phyloP scores from a whole-genome alignment of 2,329 filamentous ascomycete genomes.

The Furcasterigmium sp. region DNA sequence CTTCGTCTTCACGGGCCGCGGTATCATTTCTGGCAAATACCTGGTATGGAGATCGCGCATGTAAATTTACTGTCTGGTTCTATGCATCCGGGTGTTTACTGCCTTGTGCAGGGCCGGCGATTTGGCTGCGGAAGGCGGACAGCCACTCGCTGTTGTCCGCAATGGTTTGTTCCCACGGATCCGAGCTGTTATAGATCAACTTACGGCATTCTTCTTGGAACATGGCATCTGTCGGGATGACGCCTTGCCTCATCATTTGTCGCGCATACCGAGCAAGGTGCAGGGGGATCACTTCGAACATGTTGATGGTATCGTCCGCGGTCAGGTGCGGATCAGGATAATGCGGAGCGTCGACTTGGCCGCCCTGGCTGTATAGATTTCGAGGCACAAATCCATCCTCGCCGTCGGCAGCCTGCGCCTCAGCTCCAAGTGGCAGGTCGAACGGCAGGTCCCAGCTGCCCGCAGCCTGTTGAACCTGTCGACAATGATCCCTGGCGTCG shows the following conservation, averaged over 20 bases:
- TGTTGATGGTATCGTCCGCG: neutral
- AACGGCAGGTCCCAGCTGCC: slow-evolving; percentile 68
- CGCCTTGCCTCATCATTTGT: slow-evolving; percentile 13
- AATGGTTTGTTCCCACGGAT: slow-evolving; percentile 20
- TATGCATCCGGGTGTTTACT: too few relatives aligned
- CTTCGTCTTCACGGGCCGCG: too few relatives aligned
- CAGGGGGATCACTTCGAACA: slow-evolving; percentile 12
- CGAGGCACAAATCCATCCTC: too few relatives aligned
- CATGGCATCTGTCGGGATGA: slow-evolving; percentile 18
- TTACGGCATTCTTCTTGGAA: slow-evolving; percentile 18
- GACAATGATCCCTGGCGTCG: slow-evolving; percentile 14
- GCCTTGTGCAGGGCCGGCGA: too few relatives aligned
- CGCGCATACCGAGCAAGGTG: slow-evolving; percentile 17
- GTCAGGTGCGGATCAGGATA: slow-evolving; percentile 1
- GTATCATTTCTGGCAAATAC: too few relatives aligned
- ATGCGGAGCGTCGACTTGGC: too few relatives aligned
- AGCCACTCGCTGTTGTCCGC: slow-evolving; percentile 22
- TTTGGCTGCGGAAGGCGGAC: slow-evolving; percentile 14
- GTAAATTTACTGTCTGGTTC: too few relatives aligned
- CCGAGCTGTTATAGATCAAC: slow-evolving; percentile 16
- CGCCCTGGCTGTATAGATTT: too few relatives aligned
- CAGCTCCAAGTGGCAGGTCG: slow-evolving; percentile 18
- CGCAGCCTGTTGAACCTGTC: slow-evolving; percentile 51
- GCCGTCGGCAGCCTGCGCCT: neutral
- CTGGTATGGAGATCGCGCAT: too few relatives aligned